Evolutionary conservation across 148 eudicot genomes (phyloP), one percentile per base, ranked within the genome.

Genomic region (Bassia scoparia): DNA sequence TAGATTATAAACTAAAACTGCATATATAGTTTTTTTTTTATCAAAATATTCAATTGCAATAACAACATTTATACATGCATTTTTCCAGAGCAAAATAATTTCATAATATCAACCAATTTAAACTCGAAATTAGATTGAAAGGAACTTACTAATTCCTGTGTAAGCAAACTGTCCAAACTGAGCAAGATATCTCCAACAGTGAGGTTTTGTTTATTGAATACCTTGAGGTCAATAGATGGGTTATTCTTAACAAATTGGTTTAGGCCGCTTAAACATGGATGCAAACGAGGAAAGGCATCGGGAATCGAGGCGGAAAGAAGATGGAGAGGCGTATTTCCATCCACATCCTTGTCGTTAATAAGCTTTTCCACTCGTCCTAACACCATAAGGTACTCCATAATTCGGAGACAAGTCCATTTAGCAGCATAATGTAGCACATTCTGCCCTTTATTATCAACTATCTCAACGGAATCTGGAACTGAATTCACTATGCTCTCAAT

Each of bases 301-400:
- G 71, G 64, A 27, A 60, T 21, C 6, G 48, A 53, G 16, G 55
- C 55, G n/a, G 71, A 70, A 38, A 74, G 18, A 9, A 74, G 30
- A 54, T 74, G 77, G 38, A 74, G 53, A 27, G 77, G 71, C 5
- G 77, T 74, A 24, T 74, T 69, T 24, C 77, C 77, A 26, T 74
- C 68, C n/a, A 54, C 30, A 70, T 74, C 77, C 70, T 66, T 74
- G 9, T 38, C 14, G n/a, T 66, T 53, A 29, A 74, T 24, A 54
- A 74, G 71, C 64, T 58, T 55, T 38, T 67, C 59, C 21, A 48
- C 33, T 1, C 56, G 35, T 49, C 48, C 38, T 29, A 35, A 64
- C 0, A 34, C 41, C 9, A 74, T 29, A 29, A 74, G 55, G 12
- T 21, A 7, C 14, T 21, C 18, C 7, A 74, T 58, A 38, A 60